phyloP scores from a whole-genome alignment of 75 land plant genomes.

The Cunninghamia lanceolata region DNA sequence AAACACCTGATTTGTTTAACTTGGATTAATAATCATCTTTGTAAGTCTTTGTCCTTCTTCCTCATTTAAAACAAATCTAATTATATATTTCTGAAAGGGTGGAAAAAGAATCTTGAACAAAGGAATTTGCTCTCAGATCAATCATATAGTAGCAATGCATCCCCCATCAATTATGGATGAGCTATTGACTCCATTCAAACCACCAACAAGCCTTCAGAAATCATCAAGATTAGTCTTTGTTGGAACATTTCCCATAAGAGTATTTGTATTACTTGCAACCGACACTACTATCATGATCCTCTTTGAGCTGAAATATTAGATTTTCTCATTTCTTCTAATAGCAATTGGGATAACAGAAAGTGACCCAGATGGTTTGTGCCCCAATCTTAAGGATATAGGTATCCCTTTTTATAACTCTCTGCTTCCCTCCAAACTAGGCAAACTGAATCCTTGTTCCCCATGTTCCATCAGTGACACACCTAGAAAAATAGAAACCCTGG shows the following conservation, averaged over 20 bases:
- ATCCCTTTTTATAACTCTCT: slow-evolving; percentile 17
- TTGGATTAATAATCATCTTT: slow-evolving; percentile 96
- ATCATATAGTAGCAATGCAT: slow-evolving; percentile 97
- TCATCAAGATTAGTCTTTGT: slow-evolving; percentile 98
- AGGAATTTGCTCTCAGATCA: slow-evolving; percentile 95
- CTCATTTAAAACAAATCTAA: slow-evolving; percentile 94
- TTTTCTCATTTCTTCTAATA: slow-evolving; percentile 72
- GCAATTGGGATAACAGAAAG: slow-evolving; percentile 69
- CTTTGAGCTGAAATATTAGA: slow-evolving; percentile 65
- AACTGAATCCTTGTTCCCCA: slow-evolving; percentile 37
- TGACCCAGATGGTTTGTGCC: slow-evolving; percentile 95
- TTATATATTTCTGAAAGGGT: slow-evolving; percentile 99
- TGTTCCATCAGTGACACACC: slow-evolving; percentile 53
- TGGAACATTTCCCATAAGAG: slow-evolving; percentile 94
- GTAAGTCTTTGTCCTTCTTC: slow-evolving; percentile 96
- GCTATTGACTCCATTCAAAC: slow-evolving; percentile 77
- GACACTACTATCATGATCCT: slow-evolving; percentile 95
- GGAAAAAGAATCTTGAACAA: slow-evolving; percentile 92
- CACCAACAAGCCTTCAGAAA: slow-evolving; percentile 82
- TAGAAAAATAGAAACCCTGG: slow-evolving; percentile 50
- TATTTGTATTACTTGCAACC: slow-evolving; percentile 96
- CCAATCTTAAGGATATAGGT: slow-evolving; percentile 17
- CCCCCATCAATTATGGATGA: slow-evolving; percentile 98
- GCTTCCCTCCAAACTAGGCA: slow-evolving; percentile 31
- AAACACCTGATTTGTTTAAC: slow-evolving; percentile 94